Conservation (phyloP, 2,329 filamentous ascomycete genomes). For the Phialemonium atrogriseum region DNA sequence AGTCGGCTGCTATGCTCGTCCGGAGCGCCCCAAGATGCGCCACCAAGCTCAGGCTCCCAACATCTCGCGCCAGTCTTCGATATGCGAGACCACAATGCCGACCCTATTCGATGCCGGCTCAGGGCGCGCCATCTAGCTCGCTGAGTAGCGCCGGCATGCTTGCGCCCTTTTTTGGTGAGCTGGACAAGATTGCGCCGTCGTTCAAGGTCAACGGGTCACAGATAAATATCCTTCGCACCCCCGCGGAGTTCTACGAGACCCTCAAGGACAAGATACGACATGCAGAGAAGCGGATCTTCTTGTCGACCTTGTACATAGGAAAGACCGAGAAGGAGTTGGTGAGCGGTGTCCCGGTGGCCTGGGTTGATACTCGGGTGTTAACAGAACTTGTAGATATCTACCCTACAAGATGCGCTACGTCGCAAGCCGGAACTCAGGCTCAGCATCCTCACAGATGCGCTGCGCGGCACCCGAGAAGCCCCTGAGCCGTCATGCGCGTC, state of each 20-base stretch:
- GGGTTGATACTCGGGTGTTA: conserved; percentile 8
- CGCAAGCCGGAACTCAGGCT: conserved; percentile 69
- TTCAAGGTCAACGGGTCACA: conserved; percentile 79
- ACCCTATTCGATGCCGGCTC: conserved; percentile 29
- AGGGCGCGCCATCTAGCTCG: conserved; percentile 15
- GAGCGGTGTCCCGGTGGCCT: conserved; percentile 14
- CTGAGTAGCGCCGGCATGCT: conserved; percentile 31
- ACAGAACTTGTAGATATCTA: conserved; percentile 67
- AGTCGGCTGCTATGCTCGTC: conserved; percentile 15
- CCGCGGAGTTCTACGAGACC: conserved; percentile 83
- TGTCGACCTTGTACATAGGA: conserved; percentile 96
- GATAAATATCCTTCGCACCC: conserved; percentile 70
- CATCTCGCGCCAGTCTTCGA: conserved; percentile 11
- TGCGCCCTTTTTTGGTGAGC: conserved; percentile 54
- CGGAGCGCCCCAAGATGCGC: conserved; percentile 17
- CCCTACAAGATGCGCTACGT: conserved; percentile 65
- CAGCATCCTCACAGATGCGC: conserved; percentile 83
- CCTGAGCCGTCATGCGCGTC: conserved; percentile 83
- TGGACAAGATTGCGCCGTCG: conserved; percentile 84
- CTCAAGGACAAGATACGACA: conserved; percentile 81
- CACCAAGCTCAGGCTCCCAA: conserved; percentile 12
- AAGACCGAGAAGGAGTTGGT: conserved; percentile 84
- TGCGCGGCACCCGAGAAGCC: conserved; percentile 85
- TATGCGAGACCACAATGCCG: conserved; percentile 27
- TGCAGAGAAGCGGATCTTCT: conserved; percentile 72